These are phyloP conservation scores for Podila verticillata DNA, from an alignment of 192 early-diverging fungal genomes.

Conservation along the genomic window DNA sequence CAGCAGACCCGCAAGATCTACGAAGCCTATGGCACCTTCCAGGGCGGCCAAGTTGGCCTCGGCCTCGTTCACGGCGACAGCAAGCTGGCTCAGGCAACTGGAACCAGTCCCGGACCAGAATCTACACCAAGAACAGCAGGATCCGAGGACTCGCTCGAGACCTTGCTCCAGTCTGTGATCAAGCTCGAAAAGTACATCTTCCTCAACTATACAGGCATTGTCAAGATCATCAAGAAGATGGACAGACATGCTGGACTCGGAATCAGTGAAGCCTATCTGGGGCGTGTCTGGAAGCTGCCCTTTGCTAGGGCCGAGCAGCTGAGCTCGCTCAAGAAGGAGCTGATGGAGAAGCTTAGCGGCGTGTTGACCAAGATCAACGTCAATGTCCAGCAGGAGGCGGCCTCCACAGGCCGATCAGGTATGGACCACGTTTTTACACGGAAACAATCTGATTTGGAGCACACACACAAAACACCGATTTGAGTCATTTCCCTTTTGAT, in stretches of 20 bases:
- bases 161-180: constrained; percentile 70
- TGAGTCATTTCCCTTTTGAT: neutral
- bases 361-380: constrained; percentile 34
- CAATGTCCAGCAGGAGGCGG: constrained; percentile 22
- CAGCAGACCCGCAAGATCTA: constrained; percentile 43
- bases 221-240: constrained; percentile 89
- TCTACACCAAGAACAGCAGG: constrained; percentile 20
- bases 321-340: constrained; percentile 70
- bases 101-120: constrained; percentile 21
- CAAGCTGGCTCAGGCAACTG: constrained; percentile 28
- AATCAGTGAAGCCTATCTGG: constrained; percentile 74
- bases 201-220: constrained; percentile 86
- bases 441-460: neutral
- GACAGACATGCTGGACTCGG: constrained; percentile 84
- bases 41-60: constrained; percentile 33
- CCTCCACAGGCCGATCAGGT: constrained; percentile 42
- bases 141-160: constrained; percentile 38
- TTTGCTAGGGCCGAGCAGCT: constrained; percentile 76
- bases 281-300: constrained; percentile 62
- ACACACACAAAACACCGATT: neutral
- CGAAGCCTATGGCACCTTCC: constrained; percentile 39
- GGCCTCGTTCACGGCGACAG: neutral
- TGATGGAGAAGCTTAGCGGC: constrained; percentile 71
- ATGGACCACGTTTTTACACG: constrained; percentile 18
- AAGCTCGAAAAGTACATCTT: constrained; percentile 84